phyloP scores from a whole-genome alignment of 345 rosid genomes.

The thale cress (Arabidopsis thaliana) region DNA sequence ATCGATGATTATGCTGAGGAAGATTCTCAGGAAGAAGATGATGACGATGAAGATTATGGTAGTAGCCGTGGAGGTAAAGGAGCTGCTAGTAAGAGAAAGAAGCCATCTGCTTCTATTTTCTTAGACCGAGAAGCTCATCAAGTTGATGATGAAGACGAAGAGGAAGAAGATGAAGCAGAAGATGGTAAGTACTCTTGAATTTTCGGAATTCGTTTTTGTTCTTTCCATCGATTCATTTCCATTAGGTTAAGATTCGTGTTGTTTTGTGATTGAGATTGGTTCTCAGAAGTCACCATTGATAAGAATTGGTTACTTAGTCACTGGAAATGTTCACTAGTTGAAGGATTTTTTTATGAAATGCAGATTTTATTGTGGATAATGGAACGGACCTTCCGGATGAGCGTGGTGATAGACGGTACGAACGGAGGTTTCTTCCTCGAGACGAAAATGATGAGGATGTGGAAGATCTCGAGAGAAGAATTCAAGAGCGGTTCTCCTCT shows the following conservation, averaged over 20 bases:
- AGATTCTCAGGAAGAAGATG: conserved; percentile 75
- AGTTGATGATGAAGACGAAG: conserved; percentile 87
- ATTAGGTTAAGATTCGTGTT: neutral
- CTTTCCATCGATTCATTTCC: neutral
- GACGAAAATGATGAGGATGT: conserved; percentile 93
- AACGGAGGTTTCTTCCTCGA: conserved; percentile 63
- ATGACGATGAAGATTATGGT: conserved; percentile 69
- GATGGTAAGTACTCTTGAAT: conserved; percentile 56
- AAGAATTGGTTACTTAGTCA: neutral
- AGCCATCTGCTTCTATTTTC: conserved; percentile 52
- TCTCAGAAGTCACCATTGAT: conserved; percentile 2
- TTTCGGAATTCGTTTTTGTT: neutral
- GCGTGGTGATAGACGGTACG: conserved; percentile 69
- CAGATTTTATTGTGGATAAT: conserved; percentile 85
- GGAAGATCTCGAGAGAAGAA: conserved; percentile 84
- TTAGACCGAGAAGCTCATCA: conserved; percentile 67
- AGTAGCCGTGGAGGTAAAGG: conserved; percentile 51
- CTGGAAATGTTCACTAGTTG: neutral
- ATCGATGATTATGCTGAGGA: conserved; percentile 90
- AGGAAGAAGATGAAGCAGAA: conserved; percentile 85
- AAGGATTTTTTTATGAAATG: conserved; percentile 15
- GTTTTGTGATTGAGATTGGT: neutral
- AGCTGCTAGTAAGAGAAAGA: conserved; percentile 51
- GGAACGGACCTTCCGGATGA: conserved; percentile 86
- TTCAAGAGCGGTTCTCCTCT: conserved; percentile 80